Base-by-base conservation (phyloP, 345 rosid species). In the Eucalyptus sp. region DNA sequence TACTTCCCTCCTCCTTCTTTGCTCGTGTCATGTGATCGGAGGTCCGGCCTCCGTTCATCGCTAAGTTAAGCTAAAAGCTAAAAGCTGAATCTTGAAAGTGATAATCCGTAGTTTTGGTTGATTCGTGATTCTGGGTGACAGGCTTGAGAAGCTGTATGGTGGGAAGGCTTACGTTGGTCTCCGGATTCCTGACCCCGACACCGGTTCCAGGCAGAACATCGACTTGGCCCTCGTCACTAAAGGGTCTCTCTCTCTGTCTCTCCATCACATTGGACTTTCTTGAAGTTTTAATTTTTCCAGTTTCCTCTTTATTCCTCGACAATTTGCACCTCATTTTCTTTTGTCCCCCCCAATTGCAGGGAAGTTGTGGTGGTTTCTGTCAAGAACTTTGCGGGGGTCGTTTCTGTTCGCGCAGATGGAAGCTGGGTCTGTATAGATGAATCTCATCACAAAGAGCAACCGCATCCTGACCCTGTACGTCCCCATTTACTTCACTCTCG, bases 151-250 rank as follows among this genome's bases (percentile, higher is more conserved):
- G 95, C 95, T 96, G 83, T 94, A 95, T 88, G 95, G 95, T 86
- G 99, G 99, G 64, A 97, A 96, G 87, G 95, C 93, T 7, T 96
- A 95, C 86, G 94, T 94, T 10, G 99, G 99, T 79, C 99, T 97
- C 89, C 96, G 96, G 60, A 94, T 97, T 92, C 99, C 99, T 5
- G 99, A 97, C 92, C 91, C 98, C 15, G 99, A 97, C 84, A 91
- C 98, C 41, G 95, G 94, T 89, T 92, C 97, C 14, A 95, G 96
- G 50, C 95, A 95, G 91, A 92, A 93, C 87, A 92, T 97, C 29
- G 98, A 97, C 89, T 86, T 95, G 62, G 98, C 95, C 54, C 96
- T 95, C 86, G 91, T 97, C 87, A 92, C 94, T 86, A 95, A 93
- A 91, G 93, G 95, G 97, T 96, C 44, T 87, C 49, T 58, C 5